These are phyloP conservation scores for Skeletonema potamos DNA, from an alignment of 108 stramenopile species.

Conservation along the genomic window DNA sequence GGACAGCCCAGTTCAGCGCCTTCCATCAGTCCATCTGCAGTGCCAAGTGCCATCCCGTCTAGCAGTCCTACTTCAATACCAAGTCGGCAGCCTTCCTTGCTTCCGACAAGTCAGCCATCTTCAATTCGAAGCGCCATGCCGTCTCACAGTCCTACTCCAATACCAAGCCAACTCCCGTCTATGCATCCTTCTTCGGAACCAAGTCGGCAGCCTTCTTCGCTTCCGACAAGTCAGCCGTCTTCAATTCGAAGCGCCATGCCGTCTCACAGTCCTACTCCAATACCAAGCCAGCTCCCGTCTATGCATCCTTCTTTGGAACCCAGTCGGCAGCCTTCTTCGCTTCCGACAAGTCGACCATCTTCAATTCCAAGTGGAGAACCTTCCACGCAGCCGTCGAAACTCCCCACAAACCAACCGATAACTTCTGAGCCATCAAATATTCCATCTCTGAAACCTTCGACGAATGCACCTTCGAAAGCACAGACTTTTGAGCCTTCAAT, in stretches of 20 bases:
- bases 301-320: not conserved
- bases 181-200: not conserved
- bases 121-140: not conserved
- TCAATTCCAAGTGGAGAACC: not conserved
- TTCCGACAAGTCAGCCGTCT: not conserved
- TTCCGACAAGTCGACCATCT: not conserved
- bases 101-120: not conserved
- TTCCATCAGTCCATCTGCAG: not conserved
- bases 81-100: not conserved
- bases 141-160: not conserved
- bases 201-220: not conserved
- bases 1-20: constrained; percentile 5
- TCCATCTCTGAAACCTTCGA: not conserved
- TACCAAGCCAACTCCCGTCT: not conserved
- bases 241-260: not conserved
- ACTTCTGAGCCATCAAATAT: not conserved
- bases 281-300: not conserved
- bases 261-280: not conserved
- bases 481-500: too few relatives aligned
- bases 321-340: not conserved
- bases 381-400: not conserved
- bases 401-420: not conserved
- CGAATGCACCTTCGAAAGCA: not conserved
- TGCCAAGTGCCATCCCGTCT: not conserved
- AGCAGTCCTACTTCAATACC: not conserved